Conservation (phyloP, 306 rosid species). For the Pyrus betulifolia region DNA sequence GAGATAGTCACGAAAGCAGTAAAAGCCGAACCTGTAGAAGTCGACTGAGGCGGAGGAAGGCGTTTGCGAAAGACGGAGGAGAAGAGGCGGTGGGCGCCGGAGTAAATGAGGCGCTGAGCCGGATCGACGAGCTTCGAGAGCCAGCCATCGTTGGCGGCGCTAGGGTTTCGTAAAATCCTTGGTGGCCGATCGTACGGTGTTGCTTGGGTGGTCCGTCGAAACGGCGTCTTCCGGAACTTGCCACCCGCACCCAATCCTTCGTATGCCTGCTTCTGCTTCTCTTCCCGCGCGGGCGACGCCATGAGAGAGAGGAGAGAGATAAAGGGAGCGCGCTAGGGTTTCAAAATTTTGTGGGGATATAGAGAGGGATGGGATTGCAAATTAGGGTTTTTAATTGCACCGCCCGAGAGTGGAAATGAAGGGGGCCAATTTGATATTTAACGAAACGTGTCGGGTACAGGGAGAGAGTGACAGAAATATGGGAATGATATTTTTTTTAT, state of each 20-base stretch:
- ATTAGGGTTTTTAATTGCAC: neutral
- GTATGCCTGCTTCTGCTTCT: slow-evolving; percentile 32
- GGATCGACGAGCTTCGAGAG: slow-evolving; percentile 85
- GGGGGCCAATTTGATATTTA: neutral
- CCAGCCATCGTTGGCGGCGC: slow-evolving; percentile 47
- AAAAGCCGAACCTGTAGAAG: slow-evolving; percentile 8
- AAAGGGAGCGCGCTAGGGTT: slow-evolving; percentile 11
- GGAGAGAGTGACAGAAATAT: neutral
- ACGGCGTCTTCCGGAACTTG: slow-evolving; percentile 66
- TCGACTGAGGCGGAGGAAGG: slow-evolving; percentile 54
- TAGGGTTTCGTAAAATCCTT: slow-evolving; percentile 42
- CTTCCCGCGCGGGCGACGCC: slow-evolving; percentile 62
- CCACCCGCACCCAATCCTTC: slow-evolving; percentile 69
- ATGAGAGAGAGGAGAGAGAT: slow-evolving; percentile 29
- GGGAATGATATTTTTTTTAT: neutral
- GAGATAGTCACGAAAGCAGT: neutral
- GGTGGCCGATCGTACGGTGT: slow-evolving; percentile 92
- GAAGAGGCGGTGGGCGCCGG: slow-evolving; percentile 60
- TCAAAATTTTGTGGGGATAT: slow-evolving; percentile 2
- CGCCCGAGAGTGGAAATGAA: neutral
- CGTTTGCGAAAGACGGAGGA: slow-evolving; percentile 72
- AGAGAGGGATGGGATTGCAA: neutral
- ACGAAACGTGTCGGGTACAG: neutral
- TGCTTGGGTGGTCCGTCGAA: slow-evolving; percentile 37
- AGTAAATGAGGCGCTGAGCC: slow-evolving; percentile 64